Conservation (phyloP, 129 eudicot genomes). For the Tagetes erecta region DNA sequence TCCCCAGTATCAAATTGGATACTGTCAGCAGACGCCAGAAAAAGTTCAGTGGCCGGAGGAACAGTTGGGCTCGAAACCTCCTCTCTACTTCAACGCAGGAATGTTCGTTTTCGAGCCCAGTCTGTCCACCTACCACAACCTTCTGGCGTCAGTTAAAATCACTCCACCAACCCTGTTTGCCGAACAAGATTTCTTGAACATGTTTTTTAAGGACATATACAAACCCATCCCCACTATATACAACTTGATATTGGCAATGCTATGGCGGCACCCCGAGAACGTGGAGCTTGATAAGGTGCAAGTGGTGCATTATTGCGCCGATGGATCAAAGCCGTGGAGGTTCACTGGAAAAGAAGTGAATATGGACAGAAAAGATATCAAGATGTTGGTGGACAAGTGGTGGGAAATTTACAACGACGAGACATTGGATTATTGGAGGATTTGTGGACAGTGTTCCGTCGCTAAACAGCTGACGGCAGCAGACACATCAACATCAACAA, state of each 20-base stretch:
- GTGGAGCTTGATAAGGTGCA: constrained; percentile 45
- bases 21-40: constrained; percentile 58
- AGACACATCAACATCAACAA: constrained; percentile 9
- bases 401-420: constrained; percentile 60
- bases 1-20: constrained; percentile 69
- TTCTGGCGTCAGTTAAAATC: constrained; percentile 44
- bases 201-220: constrained; percentile 55
- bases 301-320: constrained; percentile 70
- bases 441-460: constrained; percentile 3
- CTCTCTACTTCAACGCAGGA: constrained; percentile 78
- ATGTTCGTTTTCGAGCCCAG: constrained; percentile 77
- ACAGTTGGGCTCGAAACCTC: constrained; percentile 58
- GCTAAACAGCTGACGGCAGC: not conserved
- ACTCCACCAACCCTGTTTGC: constrained; percentile 75
- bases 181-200: constrained; percentile 72
- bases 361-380: constrained; percentile 60
- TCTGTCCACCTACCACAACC: constrained; percentile 53
- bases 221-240: constrained; percentile 48
- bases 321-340: constrained; percentile 76
- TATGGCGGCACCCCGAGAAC: constrained; percentile 78
- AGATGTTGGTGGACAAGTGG: constrained; percentile 59
- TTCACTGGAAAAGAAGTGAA: constrained; percentile 61
- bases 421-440: constrained; percentile 43
- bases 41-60: constrained; percentile 62
- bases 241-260: constrained; percentile 58